These are phyloP conservation scores for Claviceps maximensis DNA, from an alignment of 2,329 filamentous ascomycete genomes.

Conservation along the genomic window DNA sequence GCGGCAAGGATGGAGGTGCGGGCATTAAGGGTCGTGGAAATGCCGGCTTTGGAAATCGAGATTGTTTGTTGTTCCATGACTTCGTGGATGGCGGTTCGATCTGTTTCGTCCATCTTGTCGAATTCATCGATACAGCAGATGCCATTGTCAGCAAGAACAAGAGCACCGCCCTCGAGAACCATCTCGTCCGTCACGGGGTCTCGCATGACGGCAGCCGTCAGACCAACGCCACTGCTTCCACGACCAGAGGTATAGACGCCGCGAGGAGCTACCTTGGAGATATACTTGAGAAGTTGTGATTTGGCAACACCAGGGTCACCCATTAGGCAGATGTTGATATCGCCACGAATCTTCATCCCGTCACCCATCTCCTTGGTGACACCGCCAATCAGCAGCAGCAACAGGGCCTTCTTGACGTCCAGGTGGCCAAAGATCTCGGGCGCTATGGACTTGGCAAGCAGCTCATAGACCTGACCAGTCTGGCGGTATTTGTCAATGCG, in stretches of 20 bases:
- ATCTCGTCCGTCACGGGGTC: constrained; percentile 76
- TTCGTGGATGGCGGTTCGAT: constrained; percentile 73
- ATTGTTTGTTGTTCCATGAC: constrained; percentile 85
- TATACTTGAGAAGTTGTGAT: constrained; percentile 95
- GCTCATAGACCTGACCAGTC: constrained; percentile 88
- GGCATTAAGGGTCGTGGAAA: constrained; percentile 73
- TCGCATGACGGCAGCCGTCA: constrained; percentile 72
- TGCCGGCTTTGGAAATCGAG: constrained; percentile 65
- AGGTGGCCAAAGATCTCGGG: constrained; percentile 94
- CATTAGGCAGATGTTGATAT: constrained; percentile 98
- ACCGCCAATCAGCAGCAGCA: constrained; percentile 90
- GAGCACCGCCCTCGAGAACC: constrained; percentile 67
- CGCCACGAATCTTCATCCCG: constrained; percentile 96
- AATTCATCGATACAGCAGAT: constrained; percentile 83
- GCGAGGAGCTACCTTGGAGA: constrained; percentile 91
- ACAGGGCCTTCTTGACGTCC: constrained; percentile 93
- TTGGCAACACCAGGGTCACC: constrained; percentile 99
- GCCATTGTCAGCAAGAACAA: constrained; percentile 70
- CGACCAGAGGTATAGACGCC: constrained; percentile 76
- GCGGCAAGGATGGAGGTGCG: constrained; percentile 91
- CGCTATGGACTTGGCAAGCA: constrained; percentile 87
- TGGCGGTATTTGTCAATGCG: constrained; percentile 77
- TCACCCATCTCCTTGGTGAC: constrained; percentile 95
- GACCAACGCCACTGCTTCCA: constrained; percentile 68
- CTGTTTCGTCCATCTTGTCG: constrained; percentile 80